phyloP scores from a whole-genome alignment of 331 rosid genomes.

The Quercus tomentella region DNA sequence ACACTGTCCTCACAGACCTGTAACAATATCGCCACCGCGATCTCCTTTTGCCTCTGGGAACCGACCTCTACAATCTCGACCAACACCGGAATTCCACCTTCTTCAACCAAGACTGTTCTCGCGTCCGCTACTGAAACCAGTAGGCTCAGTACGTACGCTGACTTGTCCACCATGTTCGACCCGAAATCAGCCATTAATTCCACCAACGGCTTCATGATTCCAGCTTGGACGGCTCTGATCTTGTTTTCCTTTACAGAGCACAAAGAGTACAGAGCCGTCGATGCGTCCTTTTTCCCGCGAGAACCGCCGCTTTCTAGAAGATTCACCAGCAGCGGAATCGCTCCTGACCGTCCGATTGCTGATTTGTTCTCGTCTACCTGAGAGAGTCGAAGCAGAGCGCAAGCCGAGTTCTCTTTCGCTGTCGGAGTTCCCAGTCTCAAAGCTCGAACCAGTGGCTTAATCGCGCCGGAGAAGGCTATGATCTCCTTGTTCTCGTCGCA shows the following conservation, averaged over 20 bases:
- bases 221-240: slow-evolving; percentile 68
- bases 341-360: slow-evolving; percentile 85
- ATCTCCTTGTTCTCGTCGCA: slow-evolving; percentile 86
- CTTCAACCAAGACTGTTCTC: slow-evolving; percentile 64
- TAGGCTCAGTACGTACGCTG: slow-evolving; percentile 82
- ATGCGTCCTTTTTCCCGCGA: slow-evolving; percentile 93
- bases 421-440: slow-evolving; percentile 60
- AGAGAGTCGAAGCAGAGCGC: slow-evolving; percentile 79
- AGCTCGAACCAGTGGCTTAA: slow-evolving; percentile 67
- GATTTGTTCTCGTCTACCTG: slow-evolving; percentile 73
- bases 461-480: slow-evolving; percentile 74
- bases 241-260: slow-evolving; percentile 84
- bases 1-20: slow-evolving; percentile 79
- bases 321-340: slow-evolving; percentile 68
- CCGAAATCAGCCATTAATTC: slow-evolving; percentile 92
- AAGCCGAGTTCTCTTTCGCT: slow-evolving; percentile 91
- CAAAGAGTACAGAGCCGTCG: slow-evolving; percentile 80
- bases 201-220: slow-evolving; percentile 86
- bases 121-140: slow-evolving; percentile 73
- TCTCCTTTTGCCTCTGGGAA: slow-evolving; percentile 86
- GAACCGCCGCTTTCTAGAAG: slow-evolving; percentile 67
- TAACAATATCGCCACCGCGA: slow-evolving; percentile 61
- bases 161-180: slow-evolving; percentile 94
- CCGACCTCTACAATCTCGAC: slow-evolving; percentile 94
- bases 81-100: slow-evolving; percentile 88